These are phyloP conservation scores for Hypoxylon sp. DNA, from an alignment of 2,329 filamentous ascomycete species.

Conservation along the genomic window DNA sequence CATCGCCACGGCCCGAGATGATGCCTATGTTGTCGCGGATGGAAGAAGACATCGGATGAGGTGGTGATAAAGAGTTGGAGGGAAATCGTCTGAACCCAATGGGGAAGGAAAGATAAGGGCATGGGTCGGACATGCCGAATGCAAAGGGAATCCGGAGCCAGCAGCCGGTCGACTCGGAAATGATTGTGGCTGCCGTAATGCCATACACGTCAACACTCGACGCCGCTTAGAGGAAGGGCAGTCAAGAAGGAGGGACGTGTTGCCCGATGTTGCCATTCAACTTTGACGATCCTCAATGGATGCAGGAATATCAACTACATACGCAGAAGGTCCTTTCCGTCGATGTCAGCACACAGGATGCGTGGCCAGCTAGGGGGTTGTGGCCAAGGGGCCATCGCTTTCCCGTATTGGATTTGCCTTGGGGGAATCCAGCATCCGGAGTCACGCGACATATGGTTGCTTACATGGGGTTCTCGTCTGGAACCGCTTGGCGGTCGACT, in stretches of 20 bases:
- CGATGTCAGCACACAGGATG: conserved; percentile 18
- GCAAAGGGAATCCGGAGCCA: conserved; percentile 4
- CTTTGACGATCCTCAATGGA: conserved; percentile 14
- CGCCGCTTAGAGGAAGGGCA: conserved; percentile 5
- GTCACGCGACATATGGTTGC: conserved; percentile 24
- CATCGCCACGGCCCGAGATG: conserved; percentile 5
- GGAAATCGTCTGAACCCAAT: conserved; percentile 7
- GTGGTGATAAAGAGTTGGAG: conserved; percentile 11
- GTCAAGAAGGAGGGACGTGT: conserved; percentile 14
- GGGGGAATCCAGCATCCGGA: neutral
- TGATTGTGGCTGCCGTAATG: conserved; percentile 11
- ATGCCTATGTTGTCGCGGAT: conserved; percentile 13
- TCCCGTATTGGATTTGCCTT: conserved; percentile 12
- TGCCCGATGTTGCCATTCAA: conserved; percentile 16
- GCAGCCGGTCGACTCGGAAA: conserved; percentile 11
- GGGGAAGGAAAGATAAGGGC: conserved; percentile 1
- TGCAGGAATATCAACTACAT: neutral
- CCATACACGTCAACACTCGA: conserved; percentile 18
- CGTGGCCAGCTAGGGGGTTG: conserved; percentile 1
- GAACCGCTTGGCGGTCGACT: conserved; percentile 23
- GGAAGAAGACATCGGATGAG: conserved; percentile 10
- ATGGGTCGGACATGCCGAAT: conserved; percentile 9
- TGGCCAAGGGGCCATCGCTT: conserved; percentile 16
- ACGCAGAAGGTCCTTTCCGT: neutral
- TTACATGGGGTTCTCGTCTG: conserved; percentile 23